A percentile compares a stretch with the other conserved stretches of the same genome.
phyloP scores from a whole-genome alignment of 179 eudicot genomes.

The Drosera spatulata region DNA sequence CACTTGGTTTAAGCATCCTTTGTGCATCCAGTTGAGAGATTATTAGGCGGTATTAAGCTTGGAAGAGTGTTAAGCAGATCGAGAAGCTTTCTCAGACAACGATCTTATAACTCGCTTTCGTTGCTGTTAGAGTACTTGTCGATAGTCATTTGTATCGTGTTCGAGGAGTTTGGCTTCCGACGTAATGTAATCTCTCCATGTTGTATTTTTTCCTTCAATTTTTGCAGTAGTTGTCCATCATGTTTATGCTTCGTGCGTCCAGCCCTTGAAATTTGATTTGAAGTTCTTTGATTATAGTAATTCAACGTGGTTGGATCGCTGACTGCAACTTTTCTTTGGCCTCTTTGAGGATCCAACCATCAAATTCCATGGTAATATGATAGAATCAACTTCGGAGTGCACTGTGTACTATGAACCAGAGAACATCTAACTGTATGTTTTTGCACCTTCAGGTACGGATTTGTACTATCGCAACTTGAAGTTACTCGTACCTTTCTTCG shows the following conservation, averaged over 20 bases:
- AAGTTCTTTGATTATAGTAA: background rate
- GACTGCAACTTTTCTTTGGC: slow-evolving; percentile 1
- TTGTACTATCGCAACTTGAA: slow-evolving; percentile 76
- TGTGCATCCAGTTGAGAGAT: too few relatives aligned
- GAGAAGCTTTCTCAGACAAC: too few relatives aligned
- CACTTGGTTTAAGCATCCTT: background rate
- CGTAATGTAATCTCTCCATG: too few relatives aligned
- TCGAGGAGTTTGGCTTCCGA: too few relatives aligned
- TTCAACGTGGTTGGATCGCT: background rate
- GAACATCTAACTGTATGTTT: background rate
- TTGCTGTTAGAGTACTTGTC: too few relatives aligned
- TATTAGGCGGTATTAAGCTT: too few relatives aligned
- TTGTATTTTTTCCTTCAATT: too few relatives aligned
- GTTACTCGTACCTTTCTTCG: slow-evolving; percentile 86
- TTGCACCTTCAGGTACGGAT: slow-evolving; percentile 48
- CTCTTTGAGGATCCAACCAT: slow-evolving; percentile 87
- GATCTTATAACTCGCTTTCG: too few relatives aligned
- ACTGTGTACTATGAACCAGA: background rate
- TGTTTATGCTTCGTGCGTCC: too few relatives aligned
- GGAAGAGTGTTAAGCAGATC: too few relatives aligned
- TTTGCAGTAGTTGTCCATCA: too few relatives aligned
- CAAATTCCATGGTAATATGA: slow-evolving; percentile 55
- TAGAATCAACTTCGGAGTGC: background rate
- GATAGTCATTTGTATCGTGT: too few relatives aligned
- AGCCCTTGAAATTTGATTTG: background rate